Base-by-base conservation (phyloP, 2,329 filamentous ascomycete genomes). In the Phoma sp. region DNA sequence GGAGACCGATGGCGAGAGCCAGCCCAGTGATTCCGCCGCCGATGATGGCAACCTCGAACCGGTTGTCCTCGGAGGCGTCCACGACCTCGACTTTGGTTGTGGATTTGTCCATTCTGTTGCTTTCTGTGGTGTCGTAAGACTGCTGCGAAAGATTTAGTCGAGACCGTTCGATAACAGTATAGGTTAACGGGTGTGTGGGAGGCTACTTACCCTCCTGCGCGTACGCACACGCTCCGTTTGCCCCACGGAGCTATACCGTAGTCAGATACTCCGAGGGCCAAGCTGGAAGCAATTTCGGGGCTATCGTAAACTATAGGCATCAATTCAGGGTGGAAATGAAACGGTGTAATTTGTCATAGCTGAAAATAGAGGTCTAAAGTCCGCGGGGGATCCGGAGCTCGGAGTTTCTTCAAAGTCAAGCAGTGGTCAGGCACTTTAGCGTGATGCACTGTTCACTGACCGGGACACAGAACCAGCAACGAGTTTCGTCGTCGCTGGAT, bases 11-110 rank as follows among this genome's bases (percentile, higher is more conserved):
- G 20, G 56, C 56, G 2, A 67, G 43, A 9, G 46, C 33, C 4
- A 67, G 26, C 7, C 64, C 64, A 23, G 28, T 45, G 23, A 65
- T 62, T 17, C 64, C 64, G 11, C 64, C 61, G 7, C 64, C 64
- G 20, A 67, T 48, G 23, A 65, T 63, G 21, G 62, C 64, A n/a
- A 57, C 42, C 21, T 39, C 25, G 18, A 47, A 32, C n/a, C 7
- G 12, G 34, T 25, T 15, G 14, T 47, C 33, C 1, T 38, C 26
- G 17, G 34, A 18, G 2, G 17, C 25, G 5, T 30, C 43, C 7
- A 46, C 2, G 5, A 36, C 12, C 15, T 46, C 32, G 30, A 21
- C 18, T 34, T 46, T 26, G 23, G 4, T 17, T 7, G 17, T 46
- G 7, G 34, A 10, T 21, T 37, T 18, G 17, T 12, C 15, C 34